Evolutionary conservation across 2,329 filamentous ascomycete genomes (phyloP).

Genomic region (Alternaria tenuissima): DNA sequence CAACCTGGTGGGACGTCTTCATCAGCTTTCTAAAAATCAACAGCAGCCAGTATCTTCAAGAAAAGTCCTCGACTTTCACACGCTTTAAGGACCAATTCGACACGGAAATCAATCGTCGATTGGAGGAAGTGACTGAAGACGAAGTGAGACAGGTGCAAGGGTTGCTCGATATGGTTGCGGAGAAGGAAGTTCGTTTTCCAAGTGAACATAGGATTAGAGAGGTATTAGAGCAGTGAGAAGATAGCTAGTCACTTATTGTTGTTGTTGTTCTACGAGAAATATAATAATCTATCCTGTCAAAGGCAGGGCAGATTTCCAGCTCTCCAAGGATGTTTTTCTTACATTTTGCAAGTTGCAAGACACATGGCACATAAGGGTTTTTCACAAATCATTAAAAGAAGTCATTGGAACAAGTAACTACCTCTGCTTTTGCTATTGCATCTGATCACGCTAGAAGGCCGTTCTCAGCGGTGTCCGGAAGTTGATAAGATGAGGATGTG

Average conservation of each 20-base stretch:
- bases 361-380: background rate
- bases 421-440: too few species aligned
- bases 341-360: background rate
- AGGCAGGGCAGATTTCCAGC: background rate
- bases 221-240: background rate
- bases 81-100: background rate
- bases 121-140: background rate
- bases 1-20: background rate
- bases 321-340: background rate
- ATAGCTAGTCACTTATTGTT: background rate
- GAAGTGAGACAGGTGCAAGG: background rate
- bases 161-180: background rate
- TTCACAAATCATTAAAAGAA: background rate
- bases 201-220: background rate
- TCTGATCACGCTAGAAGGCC: accelerated
- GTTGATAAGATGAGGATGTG: background rate
- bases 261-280: accelerated
- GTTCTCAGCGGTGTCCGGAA: background rate
- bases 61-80: background rate
- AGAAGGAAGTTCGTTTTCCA: background rate
- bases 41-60: background rate
- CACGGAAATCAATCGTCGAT: background rate
- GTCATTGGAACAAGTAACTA: background rate
- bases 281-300: background rate
- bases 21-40: background rate